Percentiles rank a stretch among this genome's conserved stretches.
These are phyloP conservation scores for Sugiyamaella grinbergsii DNA, from an alignment of 1,139 yeast species.

Conservation along the genomic window DNA sequence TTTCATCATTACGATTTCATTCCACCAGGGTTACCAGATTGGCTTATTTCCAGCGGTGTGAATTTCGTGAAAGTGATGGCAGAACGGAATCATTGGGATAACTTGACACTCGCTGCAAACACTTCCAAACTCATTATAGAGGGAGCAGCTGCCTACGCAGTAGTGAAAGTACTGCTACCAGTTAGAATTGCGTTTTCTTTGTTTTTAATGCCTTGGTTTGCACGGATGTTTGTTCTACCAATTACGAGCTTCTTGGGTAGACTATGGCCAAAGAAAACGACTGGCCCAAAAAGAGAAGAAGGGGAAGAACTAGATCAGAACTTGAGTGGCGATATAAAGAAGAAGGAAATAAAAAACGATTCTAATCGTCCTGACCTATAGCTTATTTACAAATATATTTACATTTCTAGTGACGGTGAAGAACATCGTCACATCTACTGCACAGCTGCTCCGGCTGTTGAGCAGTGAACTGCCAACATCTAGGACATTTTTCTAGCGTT, in stretches of 20 bases:
- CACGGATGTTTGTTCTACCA: conserved; percentile 60
- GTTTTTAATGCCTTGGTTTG: conserved; percentile 67
- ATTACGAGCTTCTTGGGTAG: conserved; percentile 44
- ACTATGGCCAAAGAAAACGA: conserved; percentile 11
- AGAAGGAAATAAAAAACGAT: conserved; percentile 10
- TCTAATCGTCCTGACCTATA: conserved; percentile 15
- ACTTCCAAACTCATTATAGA: conserved; percentile 65
- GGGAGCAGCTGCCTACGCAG: conserved; percentile 87
- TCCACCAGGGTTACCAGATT: conserved; percentile 60
- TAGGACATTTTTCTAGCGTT: conserved; percentile 66
- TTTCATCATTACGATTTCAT: conserved; percentile 59
- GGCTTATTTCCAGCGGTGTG: conserved; percentile 65
- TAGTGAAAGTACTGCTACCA: conserved; percentile 66
- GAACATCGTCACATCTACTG: conserved; percentile 49
- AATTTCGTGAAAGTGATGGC: conserved; percentile 56
- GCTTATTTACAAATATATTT: conserved; percentile 2
- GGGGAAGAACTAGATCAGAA: conserved; percentile 4
- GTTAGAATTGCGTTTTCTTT: conserved; percentile 60
- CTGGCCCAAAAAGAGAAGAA: conserved; percentile 6
- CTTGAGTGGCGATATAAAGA: conserved; percentile 11
- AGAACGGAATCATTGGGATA: conserved; percentile 42
- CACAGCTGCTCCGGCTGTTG: conserved; percentile 59
- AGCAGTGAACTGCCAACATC: conserved; percentile 88
- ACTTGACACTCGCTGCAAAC: conserved; percentile 46
- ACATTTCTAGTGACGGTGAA: conserved; percentile 3